Conservation (phyloP, 164 flowering plant genomes). For the Macadamia tetraphylla region DNA sequence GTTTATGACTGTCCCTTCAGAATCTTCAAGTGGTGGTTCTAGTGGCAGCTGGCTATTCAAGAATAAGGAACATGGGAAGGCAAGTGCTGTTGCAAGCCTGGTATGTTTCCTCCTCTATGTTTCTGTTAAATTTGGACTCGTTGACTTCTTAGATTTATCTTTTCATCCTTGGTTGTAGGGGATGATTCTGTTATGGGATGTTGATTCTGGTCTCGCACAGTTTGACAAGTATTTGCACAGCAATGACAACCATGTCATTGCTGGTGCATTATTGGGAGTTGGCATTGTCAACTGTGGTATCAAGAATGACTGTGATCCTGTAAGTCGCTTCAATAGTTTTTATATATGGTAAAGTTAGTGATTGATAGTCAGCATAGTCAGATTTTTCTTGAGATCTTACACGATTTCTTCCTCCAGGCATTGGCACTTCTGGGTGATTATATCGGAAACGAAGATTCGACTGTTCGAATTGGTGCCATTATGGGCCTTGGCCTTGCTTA, state of each 20-base stretch:
- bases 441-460: slow-evolving; percentile 73
- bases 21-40: slow-evolving; percentile 63
- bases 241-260: slow-evolving; percentile 75
- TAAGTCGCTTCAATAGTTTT: slow-evolving; percentile 27
- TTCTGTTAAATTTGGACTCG: background rate
- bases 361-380: background rate
- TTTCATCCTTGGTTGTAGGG: slow-evolving; percentile 44
- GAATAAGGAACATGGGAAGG: slow-evolving; percentile 96
- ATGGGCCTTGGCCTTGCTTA: slow-evolving; percentile 93
- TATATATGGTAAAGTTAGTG: background rate
- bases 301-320: slow-evolving; percentile 94
- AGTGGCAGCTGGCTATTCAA: slow-evolving; percentile 94
- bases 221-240: slow-evolving; percentile 90
- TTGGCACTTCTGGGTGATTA: slow-evolving; percentile 80
- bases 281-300: slow-evolving; percentile 85
- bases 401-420: slow-evolving; percentile 43
- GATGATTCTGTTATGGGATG: slow-evolving; percentile 94
- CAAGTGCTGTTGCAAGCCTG: slow-evolving; percentile 99
- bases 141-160: slow-evolving; percentile 1
- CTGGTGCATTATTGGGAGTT: slow-evolving; percentile 90
- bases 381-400: background rate
- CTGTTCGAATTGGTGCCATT: slow-evolving; percentile 85
- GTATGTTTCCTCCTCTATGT: slow-evolving; percentile 30
- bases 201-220: slow-evolving; percentile 90
- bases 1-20: slow-evolving; percentile 86